phyloP scores from a whole-genome alignment of 2,329 filamentous ascomycete species.

The Apiospora phragmitis region DNA sequence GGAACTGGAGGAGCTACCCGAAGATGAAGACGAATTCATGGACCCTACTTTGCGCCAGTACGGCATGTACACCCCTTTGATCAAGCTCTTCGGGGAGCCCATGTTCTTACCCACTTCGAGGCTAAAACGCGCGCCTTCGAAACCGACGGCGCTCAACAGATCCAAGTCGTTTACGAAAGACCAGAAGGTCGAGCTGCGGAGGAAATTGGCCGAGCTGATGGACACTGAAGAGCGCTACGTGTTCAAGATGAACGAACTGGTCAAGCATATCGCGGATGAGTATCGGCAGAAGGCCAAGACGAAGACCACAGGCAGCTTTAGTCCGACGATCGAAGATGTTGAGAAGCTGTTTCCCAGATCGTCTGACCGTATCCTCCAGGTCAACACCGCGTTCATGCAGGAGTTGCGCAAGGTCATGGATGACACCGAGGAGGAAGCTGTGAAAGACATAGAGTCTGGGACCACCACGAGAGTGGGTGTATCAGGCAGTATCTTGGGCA shows the following conservation, averaged over 20 bases:
- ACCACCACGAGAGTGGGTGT: slow-evolving; percentile 44
- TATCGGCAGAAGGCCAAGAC: slow-evolving; percentile 70
- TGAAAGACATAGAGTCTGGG: slow-evolving; percentile 70
- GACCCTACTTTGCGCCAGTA: slow-evolving; percentile 70
- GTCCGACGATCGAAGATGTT: slow-evolving; percentile 71
- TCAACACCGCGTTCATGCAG: slow-evolving; percentile 80
- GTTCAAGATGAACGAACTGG: slow-evolving; percentile 79
- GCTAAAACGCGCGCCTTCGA: slow-evolving; percentile 82
- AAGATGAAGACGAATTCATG: slow-evolving; percentile 66
- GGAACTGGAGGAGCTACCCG: slow-evolving; percentile 53
- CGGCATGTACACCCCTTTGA: slow-evolving; percentile 72
- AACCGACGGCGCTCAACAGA: slow-evolving; percentile 76
- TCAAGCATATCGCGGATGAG: slow-evolving; percentile 77
- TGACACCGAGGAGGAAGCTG: slow-evolving; percentile 78
- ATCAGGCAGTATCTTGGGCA: slow-evolving; percentile 44
- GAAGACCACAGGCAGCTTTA: slow-evolving; percentile 61
- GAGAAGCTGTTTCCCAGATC: slow-evolving; percentile 79
- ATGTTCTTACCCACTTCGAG: slow-evolving; percentile 86
- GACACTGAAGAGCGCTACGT: slow-evolving; percentile 96
- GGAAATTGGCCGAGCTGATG: slow-evolving; percentile 86
- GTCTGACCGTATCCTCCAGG: slow-evolving; percentile 74
- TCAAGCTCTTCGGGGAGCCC: slow-evolving; percentile 79
- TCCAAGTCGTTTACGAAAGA: slow-evolving; percentile 76
- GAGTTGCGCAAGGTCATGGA: slow-evolving; percentile 77
- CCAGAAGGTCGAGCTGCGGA: slow-evolving; percentile 81